A percentile compares a stretch with the other conserved stretches of the same genome.
Conservation (phyloP, 257 asterid species). For the Solanum chmielewskii region DNA sequence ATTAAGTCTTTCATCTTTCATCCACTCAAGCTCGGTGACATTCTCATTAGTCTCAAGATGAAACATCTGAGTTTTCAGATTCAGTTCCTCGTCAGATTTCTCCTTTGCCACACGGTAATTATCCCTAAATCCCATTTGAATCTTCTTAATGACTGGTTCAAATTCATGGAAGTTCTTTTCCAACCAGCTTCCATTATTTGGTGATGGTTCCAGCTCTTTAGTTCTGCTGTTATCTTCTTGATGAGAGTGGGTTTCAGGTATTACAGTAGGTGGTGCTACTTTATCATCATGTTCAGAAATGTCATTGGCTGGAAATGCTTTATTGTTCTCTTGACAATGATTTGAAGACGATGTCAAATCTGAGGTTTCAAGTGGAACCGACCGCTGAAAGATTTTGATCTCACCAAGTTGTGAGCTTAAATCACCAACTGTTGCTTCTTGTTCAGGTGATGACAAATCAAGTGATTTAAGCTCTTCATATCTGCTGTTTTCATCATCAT, state of each 20-base stretch:
- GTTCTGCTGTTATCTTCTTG: slow-evolving; percentile 16
- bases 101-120: slow-evolving; percentile 61
- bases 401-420: slow-evolving; percentile 1
- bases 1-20: slow-evolving; percentile 79
- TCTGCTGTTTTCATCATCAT: slow-evolving; percentile 9
- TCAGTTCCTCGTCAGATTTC: slow-evolving; percentile 38
- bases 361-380: slow-evolving; percentile 4
- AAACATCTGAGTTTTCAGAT: slow-evolving; percentile 22
- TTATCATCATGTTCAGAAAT: slow-evolving; percentile 16
- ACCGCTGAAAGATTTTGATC: slow-evolving; percentile 2
- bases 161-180: slow-evolving; percentile 74
- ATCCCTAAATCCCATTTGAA: slow-evolving; percentile 61
- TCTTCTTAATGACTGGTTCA: slow-evolving; percentile 65
- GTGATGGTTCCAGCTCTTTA: slow-evolving; percentile 19
- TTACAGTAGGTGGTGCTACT: slow-evolving; percentile 4
- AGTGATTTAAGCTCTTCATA: slow-evolving; percentile 13
- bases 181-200: slow-evolving; percentile 52
- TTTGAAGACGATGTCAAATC: slow-evolving; percentile 8
- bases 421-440: slow-evolving; percentile 7
- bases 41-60: slow-evolving; percentile 35
- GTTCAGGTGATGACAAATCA: background rate
- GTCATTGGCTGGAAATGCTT: slow-evolving; percentile 9
- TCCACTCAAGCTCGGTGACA: slow-evolving; percentile 75
- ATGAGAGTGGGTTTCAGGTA: slow-evolving; percentile 13
- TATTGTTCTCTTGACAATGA: slow-evolving; percentile 7